Evolutionary conservation across 2,329 filamentous ascomycete species (phyloP), one percentile per base, ranked within the genome.

Genomic region (Penicillium sp.): DNA sequence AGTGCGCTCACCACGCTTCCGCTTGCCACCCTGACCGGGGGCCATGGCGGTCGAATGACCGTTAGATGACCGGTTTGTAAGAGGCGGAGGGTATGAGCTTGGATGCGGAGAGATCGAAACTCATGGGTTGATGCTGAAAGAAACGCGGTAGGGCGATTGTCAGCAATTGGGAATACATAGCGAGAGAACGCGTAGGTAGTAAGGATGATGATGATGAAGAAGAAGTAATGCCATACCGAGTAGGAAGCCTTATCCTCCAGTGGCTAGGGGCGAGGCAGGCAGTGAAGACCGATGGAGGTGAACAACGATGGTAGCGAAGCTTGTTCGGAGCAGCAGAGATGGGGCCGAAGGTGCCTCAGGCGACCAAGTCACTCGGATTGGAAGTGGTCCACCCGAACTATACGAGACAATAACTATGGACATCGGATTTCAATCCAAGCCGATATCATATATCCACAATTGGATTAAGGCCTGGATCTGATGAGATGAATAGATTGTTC

Each of bases 21-120:
- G 77, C 75, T 86, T 86, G 47, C 74, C 72, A 58, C 72, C 71
- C 49, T 69, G 70, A 58, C 69, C 70, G 59, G 78, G 79, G 68
- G 79, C 74, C 81, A 84, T 84, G 67, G 57, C 66, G 60, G 63
- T 63, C 62, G 44, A 30, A 55, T 52, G 44, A 41, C 55, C 58
- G 63, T 64, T 63, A 44, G 37, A 52, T 53, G 41, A 42, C 55
- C 58, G 54, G 60, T 45, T 62, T 60, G 60, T 50, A 63, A 56
- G 49, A 62, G 60, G 60, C 54, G 56, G 61, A 59, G 54, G 62
- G 39, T 55, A 52, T 63, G 51, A 56, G 63, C 55, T 62, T 58
- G 51, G 63, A 60, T 59, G 44, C 37, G 49, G 57, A 59, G 50
- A 67, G 56, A 55, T 62, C 59, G 66, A 63, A 63, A 66, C 56